A percentile compares a stretch with the other conserved stretches of the same genome.
These are phyloP conservation scores for Calonectria fujianensis DNA, from an alignment of 2,329 filamentous ascomycete genomes.

Conservation along the genomic window DNA sequence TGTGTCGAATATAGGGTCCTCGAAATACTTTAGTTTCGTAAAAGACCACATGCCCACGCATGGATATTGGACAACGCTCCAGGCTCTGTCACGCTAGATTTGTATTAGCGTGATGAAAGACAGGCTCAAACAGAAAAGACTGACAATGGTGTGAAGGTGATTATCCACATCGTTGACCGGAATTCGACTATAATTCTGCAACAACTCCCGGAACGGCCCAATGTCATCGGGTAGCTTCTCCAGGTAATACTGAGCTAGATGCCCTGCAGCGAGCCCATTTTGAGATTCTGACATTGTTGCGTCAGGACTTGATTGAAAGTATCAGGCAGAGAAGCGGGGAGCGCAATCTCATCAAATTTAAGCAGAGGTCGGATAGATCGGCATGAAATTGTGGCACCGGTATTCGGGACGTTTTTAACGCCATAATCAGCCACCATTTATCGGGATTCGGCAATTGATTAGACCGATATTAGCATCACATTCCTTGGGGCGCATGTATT, in stretches of 20 bases:
- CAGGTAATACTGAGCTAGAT: neutral
- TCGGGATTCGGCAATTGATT: neutral
- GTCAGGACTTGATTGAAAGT: no score
- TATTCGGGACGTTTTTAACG: neutral
- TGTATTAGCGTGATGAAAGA: neutral
- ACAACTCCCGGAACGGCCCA: neutral
- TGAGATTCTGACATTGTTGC: neutral
- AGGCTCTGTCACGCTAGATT: constrained; percentile 27
- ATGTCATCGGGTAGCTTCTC: constrained; percentile 17
- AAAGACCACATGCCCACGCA: constrained; percentile 34
- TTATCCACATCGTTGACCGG: constrained; percentile 5
- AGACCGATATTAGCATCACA: neutral
- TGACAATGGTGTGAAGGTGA: constrained; percentile 25
- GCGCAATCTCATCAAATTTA: neutral
- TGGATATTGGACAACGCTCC: constrained; percentile 1
- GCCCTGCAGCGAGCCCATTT: neutral
- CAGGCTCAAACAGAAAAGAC: neutral
- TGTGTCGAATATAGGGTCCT: constrained; percentile 8
- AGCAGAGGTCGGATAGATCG: neutral
- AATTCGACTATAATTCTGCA: constrained; percentile 19
- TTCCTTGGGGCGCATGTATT: no score
- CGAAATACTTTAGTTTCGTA: neutral
- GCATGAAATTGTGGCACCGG: neutral
- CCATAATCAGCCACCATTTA: neutral
- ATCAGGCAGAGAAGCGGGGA: neutral